Percentiles rank a stretch among this genome's conserved stretches.
phyloP scores from a whole-genome alignment of 768 basidiomycete genomes.

The Leccinum rimulosum region DNA sequence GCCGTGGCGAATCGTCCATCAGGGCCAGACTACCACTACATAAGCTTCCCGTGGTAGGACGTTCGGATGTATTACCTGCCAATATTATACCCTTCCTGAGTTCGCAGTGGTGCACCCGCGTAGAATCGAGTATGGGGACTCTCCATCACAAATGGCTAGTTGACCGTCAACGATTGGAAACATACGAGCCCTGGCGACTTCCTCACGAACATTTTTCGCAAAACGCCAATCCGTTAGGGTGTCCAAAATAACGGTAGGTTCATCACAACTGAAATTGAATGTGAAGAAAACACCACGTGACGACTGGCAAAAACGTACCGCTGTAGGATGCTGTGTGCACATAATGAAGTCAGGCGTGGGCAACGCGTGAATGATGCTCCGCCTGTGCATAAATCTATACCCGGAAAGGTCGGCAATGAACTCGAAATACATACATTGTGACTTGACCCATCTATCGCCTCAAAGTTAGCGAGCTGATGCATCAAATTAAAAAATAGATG shows the following conservation, averaged over 20 bases:
- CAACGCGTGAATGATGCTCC: conserved; percentile 45
- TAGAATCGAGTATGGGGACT: conserved; percentile 79
- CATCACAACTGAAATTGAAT: conserved; percentile 56
- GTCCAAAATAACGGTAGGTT: conserved; percentile 85
- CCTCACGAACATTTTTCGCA: conserved; percentile 62
- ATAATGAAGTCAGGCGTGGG: conserved; percentile 67
- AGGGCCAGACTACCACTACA: conserved; percentile 60
- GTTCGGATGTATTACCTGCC: conserved; percentile 57
- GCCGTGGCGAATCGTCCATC: conserved; percentile 77
- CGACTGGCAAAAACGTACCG: conserved; percentile 39
- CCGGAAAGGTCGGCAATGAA: neutral
- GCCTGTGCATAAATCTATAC: conserved; percentile 30
- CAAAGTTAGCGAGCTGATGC: conserved; percentile 7
- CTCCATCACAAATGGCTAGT: conserved; percentile 68
- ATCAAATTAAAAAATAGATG: conserved; percentile 5
- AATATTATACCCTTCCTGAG: conserved; percentile 87
- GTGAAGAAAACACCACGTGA: conserved; percentile 4
- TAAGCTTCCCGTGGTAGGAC: conserved; percentile 3
- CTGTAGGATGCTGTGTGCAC: conserved; percentile 80
- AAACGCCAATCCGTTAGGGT: conserved; percentile 86
- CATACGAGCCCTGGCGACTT: neutral
- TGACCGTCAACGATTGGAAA: neutral
- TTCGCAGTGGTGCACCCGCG: conserved; percentile 87
- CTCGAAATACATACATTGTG: conserved; percentile 61
- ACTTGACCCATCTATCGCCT: conserved; percentile 76